A percentile compares a stretch with the other conserved stretches of the same genome.
Conservation (phyloP, 306 rosid species). For the Gastrolobium bilobum region DNA sequence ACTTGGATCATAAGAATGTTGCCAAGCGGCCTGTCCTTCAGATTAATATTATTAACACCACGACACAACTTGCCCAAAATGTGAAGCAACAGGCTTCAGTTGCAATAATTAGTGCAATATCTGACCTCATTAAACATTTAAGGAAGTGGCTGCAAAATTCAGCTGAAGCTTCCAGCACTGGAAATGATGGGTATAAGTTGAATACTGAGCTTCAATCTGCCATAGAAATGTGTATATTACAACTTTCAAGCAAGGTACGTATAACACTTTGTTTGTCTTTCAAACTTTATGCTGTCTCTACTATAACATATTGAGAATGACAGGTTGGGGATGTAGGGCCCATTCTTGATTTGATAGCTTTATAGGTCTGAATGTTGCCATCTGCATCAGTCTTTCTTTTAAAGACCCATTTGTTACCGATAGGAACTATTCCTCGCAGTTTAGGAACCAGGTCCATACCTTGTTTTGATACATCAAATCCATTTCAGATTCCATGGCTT, state of each 20-base stretch:
- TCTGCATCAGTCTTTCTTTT: too few relatives aligned
- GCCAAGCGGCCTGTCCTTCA: constrained; percentile 74
- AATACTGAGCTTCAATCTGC: constrained; percentile 71
- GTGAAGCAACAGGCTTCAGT: constrained; percentile 74
- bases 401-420: too few relatives aligned
- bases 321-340: constrained; percentile 95
- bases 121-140: constrained; percentile 83
- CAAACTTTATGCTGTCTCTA: constrained; percentile 29
- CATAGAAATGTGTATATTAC: constrained; percentile 76
- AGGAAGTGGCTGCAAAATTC: constrained; percentile 78
- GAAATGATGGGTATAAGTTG: constrained; percentile 60
- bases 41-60: constrained; percentile 69
- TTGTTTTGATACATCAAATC: too few relatives aligned
- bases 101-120: constrained; percentile 75
- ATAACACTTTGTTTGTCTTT: constrained; percentile 33
- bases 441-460: too few relatives aligned
- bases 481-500: too few relatives aligned
- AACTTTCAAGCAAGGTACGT: constrained; percentile 79
- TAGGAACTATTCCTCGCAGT: too few relatives aligned
- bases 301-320: constrained; percentile 53
- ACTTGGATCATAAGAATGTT: constrained; percentile 95
- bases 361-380: too few relatives aligned
- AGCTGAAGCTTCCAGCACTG: constrained; percentile 63
- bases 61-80: constrained; percentile 73
- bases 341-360: constrained; percentile 92